These are phyloP conservation scores for Xylogone sp. DNA, from an alignment of 2,329 filamentous ascomycete genomes.

Conservation along the genomic window DNA sequence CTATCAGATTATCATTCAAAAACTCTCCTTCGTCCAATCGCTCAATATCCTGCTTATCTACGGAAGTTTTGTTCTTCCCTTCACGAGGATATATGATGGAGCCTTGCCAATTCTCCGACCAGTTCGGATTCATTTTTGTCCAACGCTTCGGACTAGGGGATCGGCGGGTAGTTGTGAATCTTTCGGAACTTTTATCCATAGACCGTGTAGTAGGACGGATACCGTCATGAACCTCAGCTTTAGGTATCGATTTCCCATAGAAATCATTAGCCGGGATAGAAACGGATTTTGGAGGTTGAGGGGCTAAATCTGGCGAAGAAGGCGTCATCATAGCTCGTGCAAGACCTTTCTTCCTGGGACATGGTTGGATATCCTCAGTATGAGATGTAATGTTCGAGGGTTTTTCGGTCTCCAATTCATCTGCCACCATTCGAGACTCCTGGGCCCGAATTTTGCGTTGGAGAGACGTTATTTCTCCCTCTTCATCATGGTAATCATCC, in stretches of 20 bases:
- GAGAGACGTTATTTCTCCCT: not conserved
- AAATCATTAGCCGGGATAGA: not conserved
- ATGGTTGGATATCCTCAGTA: not conserved
- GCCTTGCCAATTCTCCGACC: slow-evolving; percentile 49
- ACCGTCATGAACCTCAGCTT: slow-evolving; percentile 4
- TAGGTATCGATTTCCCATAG: slow-evolving; percentile 5
- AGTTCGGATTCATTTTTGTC: slow-evolving; percentile 47
- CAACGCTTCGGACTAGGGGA: slow-evolving; percentile 34
- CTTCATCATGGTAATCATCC: not conserved
- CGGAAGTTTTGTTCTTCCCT: slow-evolving; percentile 58
- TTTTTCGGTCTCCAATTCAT: too few relatives aligned
- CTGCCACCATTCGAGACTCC: too few relatives aligned
- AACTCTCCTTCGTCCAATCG: slow-evolving; percentile 81
- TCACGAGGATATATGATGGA: slow-evolving; percentile 58
- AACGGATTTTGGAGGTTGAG: slow-evolving; percentile 3
- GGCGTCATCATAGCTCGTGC: not conserved
- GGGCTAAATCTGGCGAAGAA: not conserved
- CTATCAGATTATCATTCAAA: slow-evolving; percentile 88
- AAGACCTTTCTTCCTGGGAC: not conserved
- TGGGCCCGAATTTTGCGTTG: too few relatives aligned
- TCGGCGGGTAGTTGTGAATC: not conserved
- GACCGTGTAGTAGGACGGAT: not conserved
- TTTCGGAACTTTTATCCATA: not conserved
- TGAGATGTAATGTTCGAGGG: not conserved
- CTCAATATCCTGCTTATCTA: slow-evolving; percentile 69